Evolutionary conservation across 2,329 filamentous ascomycete species (phyloP), one percentile per base, ranked within the genome.

Genomic region (Acephala macrosclerotiorum): DNA sequence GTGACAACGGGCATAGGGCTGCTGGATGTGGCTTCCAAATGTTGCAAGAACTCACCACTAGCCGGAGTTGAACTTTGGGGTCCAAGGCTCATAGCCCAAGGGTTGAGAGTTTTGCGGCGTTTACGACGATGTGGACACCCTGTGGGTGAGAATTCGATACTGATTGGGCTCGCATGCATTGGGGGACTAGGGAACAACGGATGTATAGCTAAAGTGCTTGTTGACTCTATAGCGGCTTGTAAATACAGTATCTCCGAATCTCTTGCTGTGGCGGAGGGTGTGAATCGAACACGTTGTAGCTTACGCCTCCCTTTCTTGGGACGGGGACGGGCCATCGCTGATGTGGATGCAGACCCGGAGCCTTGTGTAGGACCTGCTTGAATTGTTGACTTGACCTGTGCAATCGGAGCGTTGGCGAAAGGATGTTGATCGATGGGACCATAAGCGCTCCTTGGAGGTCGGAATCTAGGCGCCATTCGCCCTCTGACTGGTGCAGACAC

Each of bases 391-490:
- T 40, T 57, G 25, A 61, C 33, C 40, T 53, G 33, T 26, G 72
- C 69, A 18, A 73, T 56, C 0, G 72, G 67, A 8, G 73, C 72
- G 47, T 29, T 65, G 9, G 60, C 66, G 58, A 77, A 77, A 0
- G 75, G 75, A 66, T 77, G 75, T 33, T 69, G 68, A 47, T 73
- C 68, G 14, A 77, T 65, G n/a, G 68, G 57, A 2, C 68, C 68
- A 66, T 77, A 76, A 16, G 65, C 68, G 58, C 75, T 77, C 66
- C 70, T 72, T 26, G 71, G 73, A 16, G 74, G 73, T 56, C 74
- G 68, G 55, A 76, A 77, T 58, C 72, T 64, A 29, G 74, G 73
- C 38, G 69, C 69, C 42, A 59, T 38, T 58, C 68, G 66, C 42
- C 56, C 61, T 57, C 51, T 58, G 26, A 65, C 42, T 22, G 69